These are phyloP conservation scores for Leishmania aethiopica DNA, from an alignment of 208 protist species.

Conservation along the genomic window DNA sequence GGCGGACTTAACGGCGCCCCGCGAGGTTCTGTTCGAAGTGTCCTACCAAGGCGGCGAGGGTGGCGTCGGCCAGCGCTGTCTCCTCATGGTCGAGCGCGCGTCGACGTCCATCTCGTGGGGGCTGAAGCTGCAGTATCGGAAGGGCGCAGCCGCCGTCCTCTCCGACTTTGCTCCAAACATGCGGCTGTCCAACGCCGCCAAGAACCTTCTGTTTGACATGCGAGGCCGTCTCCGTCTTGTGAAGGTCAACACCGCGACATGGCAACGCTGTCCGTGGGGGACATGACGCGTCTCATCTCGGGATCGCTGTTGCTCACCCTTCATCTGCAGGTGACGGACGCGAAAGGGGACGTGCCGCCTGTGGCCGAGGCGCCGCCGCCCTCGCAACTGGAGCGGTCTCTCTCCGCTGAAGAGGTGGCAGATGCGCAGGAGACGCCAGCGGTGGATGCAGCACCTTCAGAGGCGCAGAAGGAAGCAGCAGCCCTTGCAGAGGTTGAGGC, in stretches of 20 bases:
- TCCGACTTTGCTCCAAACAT: slow-evolving; percentile 32
- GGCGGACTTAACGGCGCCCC: slow-evolving; percentile 33
- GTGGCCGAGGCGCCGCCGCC: background rate
- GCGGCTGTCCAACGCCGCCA: slow-evolving; percentile 47
- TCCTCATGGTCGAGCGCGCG: slow-evolving; percentile 55
- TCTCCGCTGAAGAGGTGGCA: background rate
- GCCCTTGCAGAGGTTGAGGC: background rate
- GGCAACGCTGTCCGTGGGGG: slow-evolving; percentile 12
- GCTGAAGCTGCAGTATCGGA: slow-evolving; percentile 34
- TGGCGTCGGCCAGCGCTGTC: slow-evolving; percentile 50
- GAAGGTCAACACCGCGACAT: slow-evolving; percentile 48
- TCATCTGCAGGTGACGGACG: slow-evolving; percentile 35
- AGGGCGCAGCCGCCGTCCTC: slow-evolving; percentile 12
- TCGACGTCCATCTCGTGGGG: slow-evolving; percentile 54
- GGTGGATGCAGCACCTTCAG: background rate
- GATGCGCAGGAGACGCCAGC: background rate
- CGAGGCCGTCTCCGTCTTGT: slow-evolving; percentile 39
- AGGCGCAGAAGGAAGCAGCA: slow-evolving; percentile 1
- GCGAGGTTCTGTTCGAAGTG: slow-evolving; percentile 59
- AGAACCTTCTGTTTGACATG: slow-evolving; percentile 49
- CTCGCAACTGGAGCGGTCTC: background rate
- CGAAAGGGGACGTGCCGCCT: slow-evolving; percentile 10
- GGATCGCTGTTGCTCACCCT: slow-evolving; percentile 33
- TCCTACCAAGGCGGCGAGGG: slow-evolving; percentile 54
- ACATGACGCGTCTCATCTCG: slow-evolving; percentile 17